Evolutionary conservation across 495 filamentous ascomycete genomes (phyloP).

Genomic region (Aspergillus mulundensis): DNA sequence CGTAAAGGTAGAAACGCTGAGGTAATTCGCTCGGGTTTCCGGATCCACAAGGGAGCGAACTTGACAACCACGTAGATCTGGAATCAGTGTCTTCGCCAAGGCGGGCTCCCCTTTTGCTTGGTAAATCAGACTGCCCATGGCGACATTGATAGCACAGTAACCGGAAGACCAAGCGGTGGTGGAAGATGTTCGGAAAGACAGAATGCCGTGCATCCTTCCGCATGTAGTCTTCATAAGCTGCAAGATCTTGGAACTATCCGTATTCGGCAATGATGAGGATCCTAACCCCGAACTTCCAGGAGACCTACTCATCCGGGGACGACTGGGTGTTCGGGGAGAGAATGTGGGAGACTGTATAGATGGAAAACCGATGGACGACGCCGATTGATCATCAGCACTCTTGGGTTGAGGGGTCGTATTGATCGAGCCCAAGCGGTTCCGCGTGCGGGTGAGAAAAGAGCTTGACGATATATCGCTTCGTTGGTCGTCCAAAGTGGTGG

Average conservation of each 20-base stretch:
- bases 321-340: slow-evolving; percentile 28
- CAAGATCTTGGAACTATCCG: slow-evolving; percentile 49
- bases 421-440: slow-evolving; percentile 45
- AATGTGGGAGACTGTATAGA: slow-evolving; percentile 46
- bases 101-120: slow-evolving; percentile 54
- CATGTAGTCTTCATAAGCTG: slow-evolving; percentile 56
- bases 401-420: slow-evolving; percentile 37
- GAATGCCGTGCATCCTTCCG: slow-evolving; percentile 52
- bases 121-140: slow-evolving; percentile 52
- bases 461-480: slow-evolving; percentile 38
- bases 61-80: slow-evolving; percentile 82
- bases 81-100: slow-evolving; percentile 59
- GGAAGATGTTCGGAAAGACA: slow-evolving; percentile 54
- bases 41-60: slow-evolving; percentile 63
- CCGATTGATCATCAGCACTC: slow-evolving; percentile 26
- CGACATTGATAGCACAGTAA: slow-evolving; percentile 55
- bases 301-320: slow-evolving; percentile 43
- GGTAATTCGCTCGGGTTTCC: slow-evolving; percentile 64
- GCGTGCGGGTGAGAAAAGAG: slow-evolving; percentile 30
- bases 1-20: slow-evolving; percentile 72
- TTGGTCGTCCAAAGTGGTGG: slow-evolving; percentile 47
- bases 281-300: slow-evolving; percentile 30
- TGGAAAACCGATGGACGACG: slow-evolving; percentile 47
- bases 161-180: slow-evolving; percentile 51
- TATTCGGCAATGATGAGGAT: slow-evolving; percentile 48